These are phyloP conservation scores for Phytophthora ramorum DNA, from an alignment of 352 stramenopile species.

Conservation along the genomic window DNA sequence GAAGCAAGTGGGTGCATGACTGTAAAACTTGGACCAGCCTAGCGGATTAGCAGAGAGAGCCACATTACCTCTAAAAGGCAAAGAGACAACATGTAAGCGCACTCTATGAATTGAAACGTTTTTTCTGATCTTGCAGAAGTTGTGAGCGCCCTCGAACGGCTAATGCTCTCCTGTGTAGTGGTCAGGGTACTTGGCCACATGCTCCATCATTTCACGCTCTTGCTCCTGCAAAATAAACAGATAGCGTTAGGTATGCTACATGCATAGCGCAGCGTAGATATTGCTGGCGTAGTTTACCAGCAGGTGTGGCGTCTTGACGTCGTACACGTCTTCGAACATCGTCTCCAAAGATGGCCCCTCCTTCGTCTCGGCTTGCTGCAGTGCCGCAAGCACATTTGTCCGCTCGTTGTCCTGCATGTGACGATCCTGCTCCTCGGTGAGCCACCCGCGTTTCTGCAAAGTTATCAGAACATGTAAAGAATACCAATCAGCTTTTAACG, in stretches of 20 bases:
- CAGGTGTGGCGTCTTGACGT: slow-evolving; percentile 94
- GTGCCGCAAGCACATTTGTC: slow-evolving; percentile 80
- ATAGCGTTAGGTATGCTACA: not conserved
- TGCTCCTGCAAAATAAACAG: slow-evolving; percentile 73
- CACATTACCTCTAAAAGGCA: not conserved
- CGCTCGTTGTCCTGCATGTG: slow-evolving; percentile 90
- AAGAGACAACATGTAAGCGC: not conserved
- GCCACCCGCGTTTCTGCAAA: slow-evolving; percentile 83
- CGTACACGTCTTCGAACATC: slow-evolving; percentile 98
- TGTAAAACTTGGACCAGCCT: slow-evolving; percentile 30
- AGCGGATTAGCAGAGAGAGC: not conserved
- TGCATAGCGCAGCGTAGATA: not conserved
- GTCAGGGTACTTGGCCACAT: slow-evolving; percentile 94
- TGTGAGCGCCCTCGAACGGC: not conserved
- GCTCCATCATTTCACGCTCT: slow-evolving; percentile 91
- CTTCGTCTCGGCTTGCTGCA: slow-evolving; percentile 93
- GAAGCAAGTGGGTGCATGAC: slow-evolving; percentile 37
- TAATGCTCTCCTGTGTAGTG: slow-evolving; percentile 78
- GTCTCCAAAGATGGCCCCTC: slow-evolving; percentile 83
- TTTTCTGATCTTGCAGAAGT: slow-evolving; percentile 6
- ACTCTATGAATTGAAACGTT: slow-evolving; percentile 7
- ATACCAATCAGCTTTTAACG: not conserved
- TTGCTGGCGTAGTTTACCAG: slow-evolving; percentile 48
- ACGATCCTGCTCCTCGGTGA: slow-evolving; percentile 88
- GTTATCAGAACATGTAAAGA: not conserved